Base-by-base conservation (phyloP, 2,329 filamentous ascomycete genomes). In the Cladosporium phlei region DNA sequence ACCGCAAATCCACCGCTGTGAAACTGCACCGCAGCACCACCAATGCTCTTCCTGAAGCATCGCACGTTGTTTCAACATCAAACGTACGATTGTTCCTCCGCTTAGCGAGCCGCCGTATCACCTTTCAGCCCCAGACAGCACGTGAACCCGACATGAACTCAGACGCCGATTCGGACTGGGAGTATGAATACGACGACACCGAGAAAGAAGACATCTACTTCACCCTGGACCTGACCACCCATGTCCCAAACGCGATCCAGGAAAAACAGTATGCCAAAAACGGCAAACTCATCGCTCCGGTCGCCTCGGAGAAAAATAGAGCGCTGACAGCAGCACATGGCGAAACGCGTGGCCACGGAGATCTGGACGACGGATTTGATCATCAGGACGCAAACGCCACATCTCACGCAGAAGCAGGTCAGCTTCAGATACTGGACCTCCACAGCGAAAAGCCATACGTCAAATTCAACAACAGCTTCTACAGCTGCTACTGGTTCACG, bases 391-490 rank as follows among this genome's bases (percentile, higher is more conserved):
- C 30, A 2, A 32, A 38, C 14, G 29, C 16, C 5, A 49, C 49
- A 29, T 49, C 51, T 35, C 48, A 48, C 42, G 50, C 25, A 49
- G 65, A 71, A 34, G 64, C 68, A 37, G 78, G 51, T 34, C 39
- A 47, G 12, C 48, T 95, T 5, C 88, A 95, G 60, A 83, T 96
- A 40, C 73, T 93, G n/a, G 88, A 88, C 21, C 74, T 96, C 3
- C 85, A 95, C 65, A 83, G 83, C 1, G 60, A 69, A 2, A 84
- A 86, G 38, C 91, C 91, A 0, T 71, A 95, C 21, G 76, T 95
- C 49, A 85, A 85, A 17, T 94, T 94, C 67, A 78, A 84, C 48
- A 86, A 85, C 22, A 79, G 83, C 52, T 71, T 94, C 17, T 93
- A 90, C 62, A 82, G 80, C 53, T 91, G 88, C 54, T 71, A 80